phyloP scores from a whole-genome alignment of 2,329 filamentous ascomycete species.

The Pseudogymnoascus sp. region DNA sequence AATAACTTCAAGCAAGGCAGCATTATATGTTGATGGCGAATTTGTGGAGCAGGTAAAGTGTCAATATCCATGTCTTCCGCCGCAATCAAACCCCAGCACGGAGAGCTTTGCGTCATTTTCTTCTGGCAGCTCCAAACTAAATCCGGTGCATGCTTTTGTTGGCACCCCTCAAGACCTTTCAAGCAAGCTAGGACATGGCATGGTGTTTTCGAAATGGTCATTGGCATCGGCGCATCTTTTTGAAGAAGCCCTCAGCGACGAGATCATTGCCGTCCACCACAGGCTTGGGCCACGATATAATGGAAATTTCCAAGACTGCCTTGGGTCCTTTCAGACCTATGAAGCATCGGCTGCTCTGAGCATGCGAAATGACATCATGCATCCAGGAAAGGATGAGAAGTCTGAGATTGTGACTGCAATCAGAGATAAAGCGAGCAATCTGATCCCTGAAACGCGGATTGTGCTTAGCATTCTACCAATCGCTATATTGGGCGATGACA shows the following conservation, averaged over 20 bases:
- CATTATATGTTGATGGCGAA: conserved; percentile 85
- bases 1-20: conserved; percentile 63
- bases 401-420: conserved; percentile 91
- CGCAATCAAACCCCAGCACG: conserved; percentile 51
- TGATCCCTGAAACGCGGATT: conserved; percentile 75
- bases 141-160: conserved; percentile 81
- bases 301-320: conserved; percentile 92
- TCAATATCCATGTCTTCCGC: conserved; percentile 73
- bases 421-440: conserved; percentile 69
- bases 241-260: conserved; percentile 79
- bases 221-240: conserved; percentile 85
- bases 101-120: conserved; percentile 65
- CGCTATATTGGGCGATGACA: conserved; percentile 72
- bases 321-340: conserved; percentile 95
- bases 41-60: conserved; percentile 89
- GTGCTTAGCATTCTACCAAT: conserved; percentile 76
- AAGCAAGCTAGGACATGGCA: conserved; percentile 61
- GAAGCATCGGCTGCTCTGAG: conserved; percentile 85
- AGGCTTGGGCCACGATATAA: conserved; percentile 85
- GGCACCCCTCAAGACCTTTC: conserved; percentile 88
- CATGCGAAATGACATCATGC: conserved; percentile 81
- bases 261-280: conserved; percentile 83
- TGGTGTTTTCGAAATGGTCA: conserved; percentile 76
- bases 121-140: conserved; percentile 46
- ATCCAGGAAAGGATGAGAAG: conserved; percentile 79